These are phyloP conservation scores for Nidula niveotomentosa DNA, from an alignment of 1,284 basidiomycete genomes.

Conservation along the genomic window DNA sequence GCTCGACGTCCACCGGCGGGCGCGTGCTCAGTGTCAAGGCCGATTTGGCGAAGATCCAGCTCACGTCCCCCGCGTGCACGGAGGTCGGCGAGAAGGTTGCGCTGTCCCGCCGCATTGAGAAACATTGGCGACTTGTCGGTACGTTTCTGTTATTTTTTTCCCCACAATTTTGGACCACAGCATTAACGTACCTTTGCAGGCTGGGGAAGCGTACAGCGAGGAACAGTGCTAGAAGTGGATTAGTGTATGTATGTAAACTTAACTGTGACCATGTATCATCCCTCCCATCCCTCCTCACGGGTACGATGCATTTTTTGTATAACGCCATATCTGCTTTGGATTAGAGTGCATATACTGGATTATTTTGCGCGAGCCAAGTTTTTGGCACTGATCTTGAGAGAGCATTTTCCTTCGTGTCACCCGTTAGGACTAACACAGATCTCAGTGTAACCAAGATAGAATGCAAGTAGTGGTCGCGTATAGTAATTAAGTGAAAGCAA, in stretches of 20 bases:
- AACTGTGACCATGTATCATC: not conserved
- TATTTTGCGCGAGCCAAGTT: too few relatives aligned
- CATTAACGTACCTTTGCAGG: conserved; percentile 23
- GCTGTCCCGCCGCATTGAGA: conserved; percentile 89
- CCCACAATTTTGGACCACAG: not conserved
- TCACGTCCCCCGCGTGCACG: conserved; percentile 91
- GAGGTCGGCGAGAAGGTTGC: conserved; percentile 97
- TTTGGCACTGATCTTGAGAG: too few relatives aligned
- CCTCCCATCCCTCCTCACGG: not conserved
- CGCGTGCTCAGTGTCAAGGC: conserved; percentile 91
- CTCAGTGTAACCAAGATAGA: too few relatives aligned
- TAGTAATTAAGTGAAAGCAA: too few relatives aligned
- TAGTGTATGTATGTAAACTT: conserved; percentile 15
- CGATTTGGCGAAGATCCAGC: conserved; percentile 89
- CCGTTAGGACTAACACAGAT: too few relatives aligned
- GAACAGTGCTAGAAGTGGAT: conserved; percentile 51
- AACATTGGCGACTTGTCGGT: conserved; percentile 95
- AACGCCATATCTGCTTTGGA: not conserved
- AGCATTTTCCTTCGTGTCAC: too few relatives aligned
- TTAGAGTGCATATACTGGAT: too few relatives aligned
- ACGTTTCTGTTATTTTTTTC: conserved; percentile 25
- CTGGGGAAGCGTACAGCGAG: conserved; percentile 54
- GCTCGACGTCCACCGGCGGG: conserved; percentile 92
- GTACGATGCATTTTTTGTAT: not conserved
- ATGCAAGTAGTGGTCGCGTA: too few relatives aligned